These are phyloP conservation scores for Crataegus laevigata DNA, from an alignment of 306 rosid genomes.

Conservation along the genomic window DNA sequence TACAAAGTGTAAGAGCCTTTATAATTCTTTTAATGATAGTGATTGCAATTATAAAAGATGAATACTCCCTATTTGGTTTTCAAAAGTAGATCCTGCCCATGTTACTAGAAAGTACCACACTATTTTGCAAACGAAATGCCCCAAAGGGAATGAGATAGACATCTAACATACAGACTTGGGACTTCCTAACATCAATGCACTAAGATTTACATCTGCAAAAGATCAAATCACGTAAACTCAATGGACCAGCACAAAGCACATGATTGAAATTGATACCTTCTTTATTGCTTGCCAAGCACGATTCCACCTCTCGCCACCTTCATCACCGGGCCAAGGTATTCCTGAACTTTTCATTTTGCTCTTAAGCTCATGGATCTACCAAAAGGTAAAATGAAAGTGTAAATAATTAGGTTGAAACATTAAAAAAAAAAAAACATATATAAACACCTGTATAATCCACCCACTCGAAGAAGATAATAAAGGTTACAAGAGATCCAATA, in stretches of 20 bases:
- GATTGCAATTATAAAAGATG: not conserved
- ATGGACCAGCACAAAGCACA: not conserved
- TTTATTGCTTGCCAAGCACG: slow-evolving; percentile 34
- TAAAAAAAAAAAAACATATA: not conserved
- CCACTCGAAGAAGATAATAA: not conserved
- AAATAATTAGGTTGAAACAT: not conserved
- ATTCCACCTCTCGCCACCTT: slow-evolving; percentile 15
- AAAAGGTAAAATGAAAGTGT: not conserved
- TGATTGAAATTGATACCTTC: slow-evolving; percentile 13
- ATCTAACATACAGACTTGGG: not conserved
- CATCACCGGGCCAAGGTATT: slow-evolving; percentile 30
- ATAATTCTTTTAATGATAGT: not conserved
- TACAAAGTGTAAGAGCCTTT: not conserved
- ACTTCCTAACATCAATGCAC: not conserved
- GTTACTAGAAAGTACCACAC: not conserved
- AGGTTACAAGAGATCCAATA: not conserved
- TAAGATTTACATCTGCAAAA: not conserved
- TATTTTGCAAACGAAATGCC: not conserved
- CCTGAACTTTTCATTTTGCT: slow-evolving; percentile 21
- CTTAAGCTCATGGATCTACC: slow-evolving; percentile 17
- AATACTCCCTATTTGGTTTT: not conserved
- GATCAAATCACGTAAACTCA: slow-evolving; percentile 1
- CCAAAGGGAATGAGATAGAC: not conserved
- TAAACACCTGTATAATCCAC: not conserved
- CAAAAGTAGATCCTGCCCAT: not conserved